Evolutionary conservation across 1,284 basidiomycete genomes (phyloP), one percentile per base, ranked within the genome.

Genomic region (Tilletia indica): DNA sequence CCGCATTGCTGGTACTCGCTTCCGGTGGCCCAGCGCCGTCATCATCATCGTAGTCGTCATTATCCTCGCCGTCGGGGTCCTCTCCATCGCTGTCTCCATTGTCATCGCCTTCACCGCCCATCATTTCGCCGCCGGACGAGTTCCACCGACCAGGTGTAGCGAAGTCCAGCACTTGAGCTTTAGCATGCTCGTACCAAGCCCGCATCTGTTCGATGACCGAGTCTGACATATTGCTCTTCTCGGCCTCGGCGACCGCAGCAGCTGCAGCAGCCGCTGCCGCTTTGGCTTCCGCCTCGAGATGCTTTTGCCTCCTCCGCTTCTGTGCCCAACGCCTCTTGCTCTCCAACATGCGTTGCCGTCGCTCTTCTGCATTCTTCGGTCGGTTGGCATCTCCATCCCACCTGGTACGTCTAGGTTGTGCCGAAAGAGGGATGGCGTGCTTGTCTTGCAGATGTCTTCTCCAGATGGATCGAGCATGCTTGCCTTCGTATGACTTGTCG

Each of bases 401-500:
- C 47, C 88, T 83, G 11, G 87, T 88, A 56, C 87, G 80, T 39
- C 87, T 84, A 47, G 86, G 86, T 79, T 88, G 88, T 4, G 85
- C 79, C 39, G 82, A 83, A 63, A 88, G 76, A 0, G 87, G 87
- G 42, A 88, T 87, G 38, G 85, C 86, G 78, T 88, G 88, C 78
- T 88, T 88, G 78, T 88, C 87, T 78, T 87, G 86, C 68, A 88
- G 78, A 78, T 88, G 88, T 58, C 88, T 77, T 48, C 87, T 83
- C 82, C 87, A 88, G 71, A 88, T 88, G 77, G 86, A 87, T 68
- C 88, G 80, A 0, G 87, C 87, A 71, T 88, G 87, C 76, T 87
- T 86, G 16, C 88, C 88, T 58, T 84, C 85, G 75, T 88, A 88
- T 16, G 80, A 76, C 75, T 86, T 86, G 73, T 86, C 85, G 78